Evolutionary conservation across 1,139 yeast species (phyloP), one percentile per base, ranked within the genome.

Genomic region (Chernovozyma aurita): DNA sequence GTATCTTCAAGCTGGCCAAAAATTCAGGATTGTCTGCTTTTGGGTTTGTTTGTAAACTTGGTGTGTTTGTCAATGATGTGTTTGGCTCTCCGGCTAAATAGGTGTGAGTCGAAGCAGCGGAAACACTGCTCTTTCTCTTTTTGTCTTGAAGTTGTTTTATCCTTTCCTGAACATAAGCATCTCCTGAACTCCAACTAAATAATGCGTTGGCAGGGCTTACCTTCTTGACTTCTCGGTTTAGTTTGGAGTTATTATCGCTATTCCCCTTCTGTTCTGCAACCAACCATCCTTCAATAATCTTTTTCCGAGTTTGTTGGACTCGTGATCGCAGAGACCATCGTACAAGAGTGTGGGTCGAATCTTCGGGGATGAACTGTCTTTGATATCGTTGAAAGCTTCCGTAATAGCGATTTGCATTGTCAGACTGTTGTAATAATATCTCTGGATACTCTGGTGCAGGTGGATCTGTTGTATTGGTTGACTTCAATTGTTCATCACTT

Each of bases 141-240:
- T 31, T 34, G n/a, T 34, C 40, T 16, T 20, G 18, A 20, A 34
- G 15, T 24, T 34, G 41, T 6, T 49, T 46, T 42, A 61, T 62
- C 28, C 71, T 48, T 1, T 60, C 57, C 22, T 55, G 57, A 9
- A 68, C 58, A 40, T 66, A 65, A 8, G 63, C 55, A 37, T 69
- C 74, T 16, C 65, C 62, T 0, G 74, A 65, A 6, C 73, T 65
- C 76, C 76, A 70, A 33, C 61, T 57, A 40, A 70, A 70, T 31
- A 69, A 53, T 14, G 66, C 60, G 43, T 59, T 63, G n/a, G 64
- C 57, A 1, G 55, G 37, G 2, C 17, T 32, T 9, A 28, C 24
- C 17, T 22, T 32, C 27, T 16, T 30, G 15, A 22, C 34, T 4
- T 18, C 36, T 4, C 36, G 13, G 17, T 17, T 30, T n/a, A 31